phyloP scores from a whole-genome alignment of 768 basidiomycete genomes.

The Hericium coralloides region DNA sequence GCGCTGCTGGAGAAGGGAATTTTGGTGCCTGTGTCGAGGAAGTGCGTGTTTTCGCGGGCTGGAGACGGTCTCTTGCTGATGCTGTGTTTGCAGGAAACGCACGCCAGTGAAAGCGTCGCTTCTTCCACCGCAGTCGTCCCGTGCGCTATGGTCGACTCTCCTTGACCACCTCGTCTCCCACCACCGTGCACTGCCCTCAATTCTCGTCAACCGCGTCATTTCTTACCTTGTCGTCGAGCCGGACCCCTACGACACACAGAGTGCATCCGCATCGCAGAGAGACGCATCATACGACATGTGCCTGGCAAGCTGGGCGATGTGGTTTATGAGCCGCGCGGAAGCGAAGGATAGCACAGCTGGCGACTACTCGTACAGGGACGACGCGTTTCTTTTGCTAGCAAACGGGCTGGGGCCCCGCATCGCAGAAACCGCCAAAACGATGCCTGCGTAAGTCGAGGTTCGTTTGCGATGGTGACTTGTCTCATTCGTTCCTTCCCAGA shows the following conservation, averaged over 20 bases:
- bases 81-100: slow-evolving; percentile 41
- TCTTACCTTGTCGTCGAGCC: slow-evolving; percentile 22
- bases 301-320: slow-evolving; percentile 62
- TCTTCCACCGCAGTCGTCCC: slow-evolving; percentile 39
- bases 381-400: slow-evolving; percentile 36
- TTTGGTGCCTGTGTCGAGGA: slow-evolving; percentile 77
- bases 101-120: slow-evolving; percentile 31
- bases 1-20: slow-evolving; percentile 60
- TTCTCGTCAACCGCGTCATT: slow-evolving; percentile 40
- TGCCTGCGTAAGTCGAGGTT: slow-evolving; percentile 27
- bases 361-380: slow-evolving; percentile 32
- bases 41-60: slow-evolving; percentile 35
- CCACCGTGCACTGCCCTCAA: slow-evolving; percentile 45
- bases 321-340: slow-evolving; percentile 41
- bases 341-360: slow-evolving; percentile 23
- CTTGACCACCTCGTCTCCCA: slow-evolving; percentile 44
- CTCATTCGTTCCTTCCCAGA: slow-evolving; percentile 4
- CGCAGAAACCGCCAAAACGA: slow-evolving; percentile 11
- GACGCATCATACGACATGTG: slow-evolving; percentile 46
- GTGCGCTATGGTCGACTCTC: slow-evolving; percentile 61
- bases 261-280: slow-evolving; percentile 13
- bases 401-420: slow-evolving; percentile 36
- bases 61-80: not conserved
- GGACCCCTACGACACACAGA: not conserved
- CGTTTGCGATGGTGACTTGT: not conserved